phyloP scores from a whole-genome alignment of 495 filamentous ascomycete genomes.

The Peziza echinospora region DNA sequence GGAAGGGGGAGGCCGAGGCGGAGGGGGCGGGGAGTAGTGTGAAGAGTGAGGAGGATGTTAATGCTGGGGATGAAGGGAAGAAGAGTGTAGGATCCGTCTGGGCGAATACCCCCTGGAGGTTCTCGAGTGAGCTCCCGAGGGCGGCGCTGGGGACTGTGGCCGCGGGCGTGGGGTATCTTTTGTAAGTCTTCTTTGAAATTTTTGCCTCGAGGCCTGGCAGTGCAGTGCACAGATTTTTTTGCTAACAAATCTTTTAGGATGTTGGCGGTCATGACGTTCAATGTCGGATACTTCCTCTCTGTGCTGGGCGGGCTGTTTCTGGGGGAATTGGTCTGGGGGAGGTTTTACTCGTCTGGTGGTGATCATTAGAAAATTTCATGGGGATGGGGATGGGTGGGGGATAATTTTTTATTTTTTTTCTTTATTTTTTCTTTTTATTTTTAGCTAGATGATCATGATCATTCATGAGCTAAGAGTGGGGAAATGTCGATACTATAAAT shows the following conservation, averaged over 20 bases:
- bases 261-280: constrained; percentile 96
- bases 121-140: constrained; percentile 55
- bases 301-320: constrained; percentile 64
- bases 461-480: too few relatives aligned
- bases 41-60: too few relatives aligned
- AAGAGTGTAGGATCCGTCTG: constrained; percentile 1
- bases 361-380: constrained; percentile 18
- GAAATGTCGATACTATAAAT: too few relatives aligned
- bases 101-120: constrained; percentile 49
- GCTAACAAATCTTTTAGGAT: constrained; percentile 37
- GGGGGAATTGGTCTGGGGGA: constrained; percentile 59
- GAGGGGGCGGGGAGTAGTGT: constrained; percentile 37
- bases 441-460: too few relatives aligned
- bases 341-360: constrained; percentile 28
- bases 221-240: not conserved
- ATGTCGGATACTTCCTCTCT: constrained; percentile 86
- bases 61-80: constrained; percentile 23
- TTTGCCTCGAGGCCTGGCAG: not conserved
- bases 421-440: too few relatives aligned
- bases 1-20: constrained; percentile 48
- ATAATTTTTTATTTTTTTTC: too few relatives aligned
- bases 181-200: constrained; percentile 48
- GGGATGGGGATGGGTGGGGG: not conserved
- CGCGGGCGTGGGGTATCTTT: constrained; percentile 59
- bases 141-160: constrained; percentile 45